A percentile compares a stretch with the other conserved stretches of the same genome.
Conservation (phyloP, 352 stramenopile genomes). For the Pythium grandisporangium region DNA sequence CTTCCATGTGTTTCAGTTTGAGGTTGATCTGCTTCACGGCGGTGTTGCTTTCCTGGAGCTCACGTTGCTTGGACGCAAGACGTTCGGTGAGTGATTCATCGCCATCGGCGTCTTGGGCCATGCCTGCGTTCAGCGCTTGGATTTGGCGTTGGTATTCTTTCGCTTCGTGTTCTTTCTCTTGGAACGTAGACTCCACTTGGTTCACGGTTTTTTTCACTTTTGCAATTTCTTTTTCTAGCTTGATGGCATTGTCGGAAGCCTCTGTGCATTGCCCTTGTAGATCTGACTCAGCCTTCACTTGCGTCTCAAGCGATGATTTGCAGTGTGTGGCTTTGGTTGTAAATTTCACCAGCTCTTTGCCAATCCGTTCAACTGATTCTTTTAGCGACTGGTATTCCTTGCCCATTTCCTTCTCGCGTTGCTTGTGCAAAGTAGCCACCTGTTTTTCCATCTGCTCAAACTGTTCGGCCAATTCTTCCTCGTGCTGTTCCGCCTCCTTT, state of each 20-base stretch:
- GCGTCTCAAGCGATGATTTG: conserved; percentile 59
- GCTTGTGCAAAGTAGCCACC: conserved; percentile 42
- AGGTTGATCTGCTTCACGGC: conserved; percentile 88
- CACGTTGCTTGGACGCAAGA: conserved; percentile 66
- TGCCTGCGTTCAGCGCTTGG: conserved; percentile 79
- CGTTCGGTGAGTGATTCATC: conserved; percentile 73
- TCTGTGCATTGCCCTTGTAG: conserved; percentile 69
- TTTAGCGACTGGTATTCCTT: conserved; percentile 80
- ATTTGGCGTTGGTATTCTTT: conserved; percentile 80
- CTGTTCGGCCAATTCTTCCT: conserved; percentile 52
- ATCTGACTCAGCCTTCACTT: conserved; percentile 42
- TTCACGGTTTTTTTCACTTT: conserved; percentile 56
- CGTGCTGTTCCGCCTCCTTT: conserved; percentile 54
- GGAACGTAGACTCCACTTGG: conserved; percentile 33
- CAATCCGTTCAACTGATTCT: conserved; percentile 67
- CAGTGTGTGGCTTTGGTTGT: conserved; percentile 74
- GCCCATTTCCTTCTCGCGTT: conserved; percentile 76
- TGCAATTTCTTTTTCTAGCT: conserved; percentile 80
- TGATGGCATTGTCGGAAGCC: conserved; percentile 62
- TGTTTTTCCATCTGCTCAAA: conserved; percentile 75
- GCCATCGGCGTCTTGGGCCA: conserved; percentile 63
- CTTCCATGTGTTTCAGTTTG: conserved; percentile 90
- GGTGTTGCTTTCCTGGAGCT: conserved; percentile 73
- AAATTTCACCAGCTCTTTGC: conserved; percentile 79
- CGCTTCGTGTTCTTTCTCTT: conserved; percentile 46